Percentiles rank a stretch among this genome's conserved stretches.
Conservation (phyloP, 2,329 filamentous ascomycete genomes). For the Aspergillus sp. region DNA sequence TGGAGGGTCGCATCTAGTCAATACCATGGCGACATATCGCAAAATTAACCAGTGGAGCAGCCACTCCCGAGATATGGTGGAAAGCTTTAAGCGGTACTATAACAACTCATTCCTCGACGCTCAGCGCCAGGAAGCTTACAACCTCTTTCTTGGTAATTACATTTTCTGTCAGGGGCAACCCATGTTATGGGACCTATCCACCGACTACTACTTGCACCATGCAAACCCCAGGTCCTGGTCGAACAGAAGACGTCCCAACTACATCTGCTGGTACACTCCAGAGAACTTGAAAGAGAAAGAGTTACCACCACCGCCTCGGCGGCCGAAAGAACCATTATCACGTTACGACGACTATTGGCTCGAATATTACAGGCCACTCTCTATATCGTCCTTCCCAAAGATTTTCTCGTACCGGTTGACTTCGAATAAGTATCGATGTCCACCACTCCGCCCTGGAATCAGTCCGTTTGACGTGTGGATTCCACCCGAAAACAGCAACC, state of each 20-base stretch:
- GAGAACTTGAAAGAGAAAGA: constrained; percentile 57
- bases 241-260: constrained; percentile 55
- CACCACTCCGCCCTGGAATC: constrained; percentile 61
- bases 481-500: constrained; percentile 45
- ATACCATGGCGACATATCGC: constrained; percentile 98
- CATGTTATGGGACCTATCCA: constrained; percentile 92
- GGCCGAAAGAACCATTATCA: constrained; percentile 27
- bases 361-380: constrained; percentile 87
- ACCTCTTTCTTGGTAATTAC: constrained; percentile 94
- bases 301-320: constrained; percentile 42
- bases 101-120: constrained; percentile 97
- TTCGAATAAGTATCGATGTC: constrained; percentile 67
- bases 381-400: constrained; percentile 81
- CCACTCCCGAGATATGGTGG: constrained; percentile 95
- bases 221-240: constrained; percentile 69
- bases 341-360: constrained; percentile 93
- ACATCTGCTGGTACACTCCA: constrained; percentile 84
- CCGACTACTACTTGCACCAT: constrained; percentile 95
- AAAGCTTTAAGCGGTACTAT: constrained; percentile 98
- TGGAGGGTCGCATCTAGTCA: constrained; percentile 92
- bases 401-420: constrained; percentile 91
- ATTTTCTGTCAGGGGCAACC: constrained; percentile 79
- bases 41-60: constrained; percentile 99
- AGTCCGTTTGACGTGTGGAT: constrained; percentile 80
- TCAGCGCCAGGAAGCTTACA: constrained; percentile 97